A percentile compares a stretch with the other conserved stretches of the same genome.
Evolutionary conservation across 2,329 filamentous ascomycete species (phyloP).

Genomic region (Cladosporium sp.): DNA sequence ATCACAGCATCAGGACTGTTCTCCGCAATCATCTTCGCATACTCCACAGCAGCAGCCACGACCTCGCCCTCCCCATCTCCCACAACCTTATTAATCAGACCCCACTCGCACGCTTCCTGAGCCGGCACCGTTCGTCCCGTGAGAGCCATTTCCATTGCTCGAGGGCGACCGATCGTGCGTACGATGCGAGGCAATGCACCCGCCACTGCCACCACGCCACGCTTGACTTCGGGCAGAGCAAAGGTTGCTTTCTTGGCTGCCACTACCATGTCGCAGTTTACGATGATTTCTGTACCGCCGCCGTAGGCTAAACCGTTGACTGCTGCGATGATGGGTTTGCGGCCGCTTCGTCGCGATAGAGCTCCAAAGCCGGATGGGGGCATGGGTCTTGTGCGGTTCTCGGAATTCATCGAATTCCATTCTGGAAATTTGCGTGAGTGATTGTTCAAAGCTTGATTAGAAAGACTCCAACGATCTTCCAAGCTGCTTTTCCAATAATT

Average conservation of each 20-base stretch:
- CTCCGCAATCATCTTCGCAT: slow-evolving; percentile 57
- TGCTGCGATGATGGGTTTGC: slow-evolving; percentile 71
- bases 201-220: slow-evolving; percentile 66
- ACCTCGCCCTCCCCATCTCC: slow-evolving; percentile 38
- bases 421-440: slow-evolving; percentile 21
- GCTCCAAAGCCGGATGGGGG: slow-evolving; percentile 57
- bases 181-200: slow-evolving; percentile 65
- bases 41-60: slow-evolving; percentile 54
- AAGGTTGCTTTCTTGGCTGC: slow-evolving; percentile 58
- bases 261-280: slow-evolving; percentile 67
- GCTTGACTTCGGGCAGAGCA: slow-evolving; percentile 64
- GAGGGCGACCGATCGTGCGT: slow-evolving; percentile 60
- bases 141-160: slow-evolving; percentile 67
- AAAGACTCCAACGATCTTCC: no score
- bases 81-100: slow-evolving; percentile 65
- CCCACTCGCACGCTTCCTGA: slow-evolving; percentile 58
- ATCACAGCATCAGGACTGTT: slow-evolving; percentile 74
- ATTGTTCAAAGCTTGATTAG: no score
- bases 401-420: slow-evolving; percentile 30
- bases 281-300: slow-evolving; percentile 70
- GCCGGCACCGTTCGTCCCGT: slow-evolving; percentile 58
- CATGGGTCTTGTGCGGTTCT: slow-evolving; percentile 21
- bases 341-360: slow-evolving; percentile 60
- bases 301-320: slow-evolving; percentile 72
- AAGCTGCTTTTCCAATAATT: neutral